Base-by-base conservation (phyloP, 148 eudicot species). In the Chenopodium formosanum region DNA sequence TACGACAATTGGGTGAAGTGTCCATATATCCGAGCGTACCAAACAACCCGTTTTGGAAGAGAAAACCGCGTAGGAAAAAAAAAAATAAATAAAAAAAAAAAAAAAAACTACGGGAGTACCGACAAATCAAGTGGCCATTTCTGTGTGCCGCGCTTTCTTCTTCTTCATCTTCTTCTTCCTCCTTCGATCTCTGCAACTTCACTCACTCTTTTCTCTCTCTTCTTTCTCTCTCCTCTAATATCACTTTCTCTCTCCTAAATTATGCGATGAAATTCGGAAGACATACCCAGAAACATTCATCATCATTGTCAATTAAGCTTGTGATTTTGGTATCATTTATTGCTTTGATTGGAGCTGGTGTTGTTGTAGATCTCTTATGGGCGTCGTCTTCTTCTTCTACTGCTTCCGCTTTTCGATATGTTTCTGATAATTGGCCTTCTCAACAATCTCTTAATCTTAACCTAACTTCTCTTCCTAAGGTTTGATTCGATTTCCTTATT, bases 321-420 rank as follows among this genome's bases (percentile, higher is more conserved):
- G 74, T 82, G 19, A 52, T 88, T 3, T n/a, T 84, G 4, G 4
- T 86, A 13, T 82, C 85, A 12, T 82, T 88, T 68, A 76, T 83
- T 1, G 89, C 78, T 4, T 84, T 94, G 48, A 86, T 93, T n/a
- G 95, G 90, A 56, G 85, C 79, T 17, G 90, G 85, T 77, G 84
- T 94, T 4, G 32, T 94, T 58, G 89, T 82, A 63, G 98, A 94
- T 87, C 87, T 92, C 29, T 83, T 89, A 2, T 93, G 97, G 98
- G 94, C 95, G 9, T 91, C 98, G 50, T 92, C 97, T 31, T 92
- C 97, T 19, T 89, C 95, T 7, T 83, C 91, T n/a, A n/a, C n/a
- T n/a, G n/a, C n/a, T n/a, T n/a, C 85, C 50, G 84, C 87, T 64
- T 78, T 50, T 67, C 87, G 81, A 25, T 86, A 77, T 65, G 78